Percentiles rank a stretch among this genome's conserved stretches.
These are phyloP conservation scores for Ganoderma multipileum DNA, from an alignment of 1,284 basidiomycete genomes.

Conservation along the genomic window DNA sequence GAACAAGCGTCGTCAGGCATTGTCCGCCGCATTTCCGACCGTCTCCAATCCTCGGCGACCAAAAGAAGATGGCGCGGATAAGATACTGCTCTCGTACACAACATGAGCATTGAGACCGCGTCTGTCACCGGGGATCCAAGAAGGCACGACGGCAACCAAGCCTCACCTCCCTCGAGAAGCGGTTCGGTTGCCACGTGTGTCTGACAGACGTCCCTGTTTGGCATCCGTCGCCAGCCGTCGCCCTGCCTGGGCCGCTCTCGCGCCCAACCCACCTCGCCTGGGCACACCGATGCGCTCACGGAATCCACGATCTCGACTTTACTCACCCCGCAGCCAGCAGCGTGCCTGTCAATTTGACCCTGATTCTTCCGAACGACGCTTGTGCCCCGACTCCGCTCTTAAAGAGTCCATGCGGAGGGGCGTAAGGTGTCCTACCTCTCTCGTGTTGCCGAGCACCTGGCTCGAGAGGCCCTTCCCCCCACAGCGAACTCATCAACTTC, in stretches of 20 bases:
- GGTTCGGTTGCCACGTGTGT: constrained; percentile 17
- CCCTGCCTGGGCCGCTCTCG: constrained; percentile 30
- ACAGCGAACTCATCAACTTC: constrained; percentile 14
- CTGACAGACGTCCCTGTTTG: constrained; percentile 18
- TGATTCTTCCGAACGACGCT: constrained; percentile 26
- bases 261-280: constrained; percentile 23
- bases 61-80: not conserved
- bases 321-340: constrained; percentile 8
- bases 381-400: constrained; percentile 23
- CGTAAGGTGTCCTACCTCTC: constrained; percentile 4
- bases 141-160: not conserved
- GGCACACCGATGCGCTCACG: constrained; percentile 26
- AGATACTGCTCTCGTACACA: not conserved
- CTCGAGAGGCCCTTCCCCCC: not conserved
- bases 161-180: not conserved
- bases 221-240: constrained; percentile 14
- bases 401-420: constrained; percentile 12
- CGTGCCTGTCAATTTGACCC: constrained; percentile 24
- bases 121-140: not conserved
- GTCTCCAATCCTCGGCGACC: not conserved
- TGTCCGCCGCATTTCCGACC: not conserved
- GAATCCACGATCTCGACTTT: constrained; percentile 25
- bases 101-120: not conserved
- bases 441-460: constrained; percentile 4
- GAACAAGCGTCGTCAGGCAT: not conserved